Percentiles rank a stretch among this genome's conserved stretches.
Conservation (phyloP, 148 eudicot genomes). For the Chenopodium quinoa region DNA sequence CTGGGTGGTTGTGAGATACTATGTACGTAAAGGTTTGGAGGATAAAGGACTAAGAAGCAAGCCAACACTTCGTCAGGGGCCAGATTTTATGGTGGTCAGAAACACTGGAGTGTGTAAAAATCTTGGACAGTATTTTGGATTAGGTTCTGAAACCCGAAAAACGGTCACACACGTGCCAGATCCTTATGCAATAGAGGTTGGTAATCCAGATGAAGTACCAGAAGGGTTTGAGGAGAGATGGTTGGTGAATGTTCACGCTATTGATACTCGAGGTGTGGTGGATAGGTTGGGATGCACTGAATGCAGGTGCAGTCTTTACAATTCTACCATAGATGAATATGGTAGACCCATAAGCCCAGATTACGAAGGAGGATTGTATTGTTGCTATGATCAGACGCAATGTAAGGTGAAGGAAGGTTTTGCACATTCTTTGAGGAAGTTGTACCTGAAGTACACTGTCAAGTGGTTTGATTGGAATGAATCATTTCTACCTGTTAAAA, state of each 20-base stretch:
- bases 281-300: constrained; percentile 81
- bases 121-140: constrained; percentile 72
- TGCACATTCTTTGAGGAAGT: constrained; percentile 40
- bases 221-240: constrained; percentile 78
- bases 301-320: constrained; percentile 84
- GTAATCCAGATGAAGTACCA: constrained; percentile 63
- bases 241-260: constrained; percentile 83
- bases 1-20: constrained; percentile 60
- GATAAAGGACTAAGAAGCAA: constrained; percentile 18
- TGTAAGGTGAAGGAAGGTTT: constrained; percentile 58
- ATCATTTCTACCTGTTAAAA: constrained; percentile 62
- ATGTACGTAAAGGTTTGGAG: constrained; percentile 42
- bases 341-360: constrained; percentile 42
- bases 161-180: constrained; percentile 72
- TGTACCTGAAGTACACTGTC: constrained; percentile 65
- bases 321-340: constrained; percentile 49
- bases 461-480: constrained; percentile 67
- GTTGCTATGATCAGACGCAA: constrained; percentile 70
- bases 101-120: constrained; percentile 51
- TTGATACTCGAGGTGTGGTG: constrained; percentile 73
- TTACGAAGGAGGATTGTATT: constrained; percentile 73
- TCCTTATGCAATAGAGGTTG: constrained; percentile 80
- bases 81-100: constrained; percentile 33
- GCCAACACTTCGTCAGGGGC: constrained; percentile 14
- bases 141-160: constrained; percentile 87